Evolutionary conservation across 352 stramenopile genomes (phyloP).

Genomic region (Phytophthora cryptogea): DNA sequence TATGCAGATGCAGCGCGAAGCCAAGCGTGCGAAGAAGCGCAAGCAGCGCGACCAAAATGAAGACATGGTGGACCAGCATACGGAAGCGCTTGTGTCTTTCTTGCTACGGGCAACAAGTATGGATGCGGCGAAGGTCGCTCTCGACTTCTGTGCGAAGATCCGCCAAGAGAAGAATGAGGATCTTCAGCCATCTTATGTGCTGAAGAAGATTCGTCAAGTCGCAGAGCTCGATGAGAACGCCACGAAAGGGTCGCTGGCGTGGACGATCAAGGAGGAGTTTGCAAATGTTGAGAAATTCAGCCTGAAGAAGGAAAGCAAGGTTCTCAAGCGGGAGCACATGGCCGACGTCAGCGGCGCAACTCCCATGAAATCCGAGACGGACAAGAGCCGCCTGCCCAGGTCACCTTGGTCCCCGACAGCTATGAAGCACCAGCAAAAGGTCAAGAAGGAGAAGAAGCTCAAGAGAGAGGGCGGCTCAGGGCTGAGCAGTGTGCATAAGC

Average conservation of each 20-base stretch:
- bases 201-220: slow-evolving; percentile 77
- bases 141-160: slow-evolving; percentile 69
- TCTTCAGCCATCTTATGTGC: slow-evolving; percentile 63
- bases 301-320: slow-evolving; percentile 50
- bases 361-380: slow-evolving; percentile 33
- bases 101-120: slow-evolving; percentile 55
- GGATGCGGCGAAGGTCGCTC: slow-evolving; percentile 68
- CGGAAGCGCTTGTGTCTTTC: slow-evolving; percentile 62
- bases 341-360: slow-evolving; percentile 34
- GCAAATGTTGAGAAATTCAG: slow-evolving; percentile 29
- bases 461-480: slow-evolving; percentile 33
- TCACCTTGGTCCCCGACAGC: slow-evolving; percentile 69
- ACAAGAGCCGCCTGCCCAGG: slow-evolving; percentile 48
- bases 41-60: slow-evolving; percentile 75
- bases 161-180: slow-evolving; percentile 44
- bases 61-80: slow-evolving; percentile 63
- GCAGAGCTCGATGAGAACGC: slow-evolving; percentile 53
- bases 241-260: slow-evolving; percentile 52
- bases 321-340: slow-evolving; percentile 51
- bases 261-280: slow-evolving; percentile 58
- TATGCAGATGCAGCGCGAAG: slow-evolving; percentile 83
- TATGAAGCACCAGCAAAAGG: slow-evolving; percentile 65
- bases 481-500: slow-evolving; percentile 42
- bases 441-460: slow-evolving; percentile 61
- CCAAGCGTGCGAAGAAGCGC: slow-evolving; percentile 81